Conservation (phyloP, 768 basidiomycete genomes). For the Kwoniella mangroviensis region DNA sequence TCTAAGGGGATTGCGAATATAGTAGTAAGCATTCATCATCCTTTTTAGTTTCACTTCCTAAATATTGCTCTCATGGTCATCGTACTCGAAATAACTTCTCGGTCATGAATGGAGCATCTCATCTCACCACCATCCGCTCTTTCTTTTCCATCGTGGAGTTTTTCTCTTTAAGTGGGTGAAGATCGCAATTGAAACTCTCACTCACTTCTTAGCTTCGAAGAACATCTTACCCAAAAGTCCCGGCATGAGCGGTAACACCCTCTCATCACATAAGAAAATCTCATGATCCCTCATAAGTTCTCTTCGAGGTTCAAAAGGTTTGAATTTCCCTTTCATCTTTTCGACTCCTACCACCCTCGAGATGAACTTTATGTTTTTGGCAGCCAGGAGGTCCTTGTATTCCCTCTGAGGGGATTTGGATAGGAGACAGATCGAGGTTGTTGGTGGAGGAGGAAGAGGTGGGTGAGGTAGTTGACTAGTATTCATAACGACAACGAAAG, state of each 20-base stretch:
- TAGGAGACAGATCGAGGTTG: constrained; percentile 81
- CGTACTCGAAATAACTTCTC: no score
- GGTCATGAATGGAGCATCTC: no score
- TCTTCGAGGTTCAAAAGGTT: constrained; percentile 65
- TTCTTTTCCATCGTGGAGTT: no score
- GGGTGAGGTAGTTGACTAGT: constrained; percentile 65
- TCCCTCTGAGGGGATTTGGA: constrained; percentile 93
- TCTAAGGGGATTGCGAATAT: constrained; percentile 60
- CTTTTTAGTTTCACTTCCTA: no score
- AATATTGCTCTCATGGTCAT: no score
- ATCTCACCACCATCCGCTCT: no score
- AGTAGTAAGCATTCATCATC: neutral
- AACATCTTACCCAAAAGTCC: constrained; percentile 84
- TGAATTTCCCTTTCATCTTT: constrained; percentile 93
- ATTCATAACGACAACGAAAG: no score
- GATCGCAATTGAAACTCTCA: constrained; percentile 19
- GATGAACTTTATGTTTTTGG: constrained; percentile 81
- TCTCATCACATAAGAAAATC: constrained; percentile 90
- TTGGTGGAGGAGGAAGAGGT: constrained; percentile 75
- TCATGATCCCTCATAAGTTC: constrained; percentile 85
- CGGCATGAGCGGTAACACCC: constrained; percentile 84
- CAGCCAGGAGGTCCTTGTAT: constrained; percentile 89
- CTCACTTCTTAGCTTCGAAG: constrained; percentile 95
- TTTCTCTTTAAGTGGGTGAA: neutral
- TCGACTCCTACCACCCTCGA: constrained; percentile 84